Base-by-base conservation (phyloP, 306 rosid genomes). In the Crataegus laevigata region DNA sequence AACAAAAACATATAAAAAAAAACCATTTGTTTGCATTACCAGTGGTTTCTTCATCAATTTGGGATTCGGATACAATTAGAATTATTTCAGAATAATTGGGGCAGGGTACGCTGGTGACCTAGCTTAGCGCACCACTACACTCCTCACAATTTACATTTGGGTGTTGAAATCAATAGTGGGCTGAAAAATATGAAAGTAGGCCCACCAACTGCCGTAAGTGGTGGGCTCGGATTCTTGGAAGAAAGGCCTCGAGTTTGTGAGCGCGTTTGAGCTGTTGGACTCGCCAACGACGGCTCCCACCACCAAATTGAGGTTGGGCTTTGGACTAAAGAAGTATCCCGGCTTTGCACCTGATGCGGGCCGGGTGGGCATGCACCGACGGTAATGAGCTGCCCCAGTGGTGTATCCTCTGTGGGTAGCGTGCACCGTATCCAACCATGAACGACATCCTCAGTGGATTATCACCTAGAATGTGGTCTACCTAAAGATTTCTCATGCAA, bases 221-320 rank as follows among this genome's bases (percentile, higher is more conserved):
- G 98, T 94, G 91, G 98, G 98, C 90, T 91, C 97, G 0, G 98
- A 88, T 64, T 94, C 83, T 82, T 94, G 96, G 74, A 88, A 94
- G 83, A 66, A 88, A 11, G 94, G 94, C 94, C 98, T 88, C 4
- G 98, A 94, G 72, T 91, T 96, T 0, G 98, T 96, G 80, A 94
- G 91, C 0, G 93, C 85, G 51, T 90, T 96, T 0, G 97, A 80
- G 71, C 71, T 83, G 60, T 94, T 90, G 51, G 98, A 96, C 72
- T 96, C 98, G 17, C 97, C 97, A 24, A 94, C 98, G 0, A 94
- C 93, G 0, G 98, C 97, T 29, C 98, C 98, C 0, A 94, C 91
- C 51, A 94, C 64, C 3, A 80, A 19, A 63, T 91, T 94, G 0
- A 96, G 98, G 77, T 94, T 94, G 1, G 96, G 94, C 25, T 89